Evolutionary conservation across 2,329 filamentous ascomycete genomes (phyloP).

Genomic region (Ophiostoma pallidulum): DNA sequence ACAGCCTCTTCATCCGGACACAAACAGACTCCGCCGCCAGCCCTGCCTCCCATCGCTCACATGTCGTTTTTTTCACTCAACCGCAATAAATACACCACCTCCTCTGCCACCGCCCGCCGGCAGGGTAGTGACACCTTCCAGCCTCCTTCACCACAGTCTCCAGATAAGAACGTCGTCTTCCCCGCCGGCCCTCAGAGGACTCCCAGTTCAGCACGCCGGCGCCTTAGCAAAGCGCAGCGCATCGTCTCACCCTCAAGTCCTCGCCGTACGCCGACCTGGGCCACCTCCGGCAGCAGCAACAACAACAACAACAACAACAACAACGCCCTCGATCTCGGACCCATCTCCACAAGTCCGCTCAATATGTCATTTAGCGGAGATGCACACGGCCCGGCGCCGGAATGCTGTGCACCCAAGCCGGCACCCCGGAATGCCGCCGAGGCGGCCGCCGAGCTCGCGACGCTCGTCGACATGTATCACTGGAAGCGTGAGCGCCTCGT

Average conservation of each 20-base stretch:
- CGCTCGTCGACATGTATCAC: conserved; percentile 21
- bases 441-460: neutral
- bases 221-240: conserved; percentile 4
- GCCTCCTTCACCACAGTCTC: neutral
- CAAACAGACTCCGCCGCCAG: too few species aligned
- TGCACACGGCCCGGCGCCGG: neutral
- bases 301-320: neutral
- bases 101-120: neutral
- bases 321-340: neutral
- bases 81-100: conserved; percentile 2
- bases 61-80: conserved; percentile 3
- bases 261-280: too few species aligned
- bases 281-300: neutral
- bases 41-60: neutral
- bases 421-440: too few species aligned
- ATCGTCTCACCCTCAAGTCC: neutral
- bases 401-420: too few species aligned
- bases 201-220: neutral
- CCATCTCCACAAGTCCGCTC: conserved; percentile 4
- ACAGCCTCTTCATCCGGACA: too few species aligned
- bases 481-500: conserved; percentile 23
- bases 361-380: neutral
- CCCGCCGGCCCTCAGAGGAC: neutral
- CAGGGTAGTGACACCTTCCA: neutral
- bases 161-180: neutral